Evolutionary conservation across 2,329 filamentous ascomycete species (phyloP).

Genomic region (Penicillium sp.): DNA sequence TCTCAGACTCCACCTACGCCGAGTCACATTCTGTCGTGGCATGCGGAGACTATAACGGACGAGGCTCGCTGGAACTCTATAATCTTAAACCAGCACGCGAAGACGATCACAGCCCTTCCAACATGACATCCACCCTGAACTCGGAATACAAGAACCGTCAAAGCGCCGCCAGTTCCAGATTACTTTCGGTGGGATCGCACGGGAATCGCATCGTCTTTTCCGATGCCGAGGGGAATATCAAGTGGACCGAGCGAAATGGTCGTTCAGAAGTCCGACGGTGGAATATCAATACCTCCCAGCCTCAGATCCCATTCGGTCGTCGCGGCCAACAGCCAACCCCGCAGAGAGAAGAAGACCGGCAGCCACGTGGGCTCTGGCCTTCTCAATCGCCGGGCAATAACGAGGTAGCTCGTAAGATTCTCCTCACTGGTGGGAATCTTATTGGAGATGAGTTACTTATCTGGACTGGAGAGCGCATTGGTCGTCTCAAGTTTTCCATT

Average conservation of each 20-base stretch:
- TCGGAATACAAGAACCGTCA: conserved; percentile 72
- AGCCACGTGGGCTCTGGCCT: conserved; percentile 58
- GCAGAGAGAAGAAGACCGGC: conserved; percentile 35
- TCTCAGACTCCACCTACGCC: conserved; percentile 46
- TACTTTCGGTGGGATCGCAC: conserved; percentile 78
- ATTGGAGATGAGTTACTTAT: conserved; percentile 69
- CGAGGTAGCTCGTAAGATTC: conserved; percentile 77
- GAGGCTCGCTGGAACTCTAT: conserved; percentile 88
- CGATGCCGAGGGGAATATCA: conserved; percentile 78
- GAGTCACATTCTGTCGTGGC: conserved; percentile 69
- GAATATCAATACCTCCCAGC: conserved; percentile 55
- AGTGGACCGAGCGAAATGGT: conserved; percentile 89
- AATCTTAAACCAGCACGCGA: conserved; percentile 34
- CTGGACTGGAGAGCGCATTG: conserved; percentile 85
- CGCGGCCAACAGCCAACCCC: conserved; percentile 12
- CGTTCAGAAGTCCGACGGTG: conserved; percentile 54
- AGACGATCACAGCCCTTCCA: conserved; percentile 28
- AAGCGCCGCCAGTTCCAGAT: conserved; percentile 74
- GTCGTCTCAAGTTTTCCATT: conserved; percentile 65
- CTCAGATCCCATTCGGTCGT: conserved; percentile 16
- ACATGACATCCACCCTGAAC: conserved; percentile 28
- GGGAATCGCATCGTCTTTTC: conserved; percentile 79
- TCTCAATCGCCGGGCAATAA: conserved; percentile 44
- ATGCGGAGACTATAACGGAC: conserved; percentile 86
- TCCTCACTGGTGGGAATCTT: conserved; percentile 57